A percentile compares a stretch with the other conserved stretches of the same genome.
These are phyloP conservation scores for Cyberlindnera saturnus DNA, from an alignment of 805 yeast genomes.

Conservation along the genomic window DNA sequence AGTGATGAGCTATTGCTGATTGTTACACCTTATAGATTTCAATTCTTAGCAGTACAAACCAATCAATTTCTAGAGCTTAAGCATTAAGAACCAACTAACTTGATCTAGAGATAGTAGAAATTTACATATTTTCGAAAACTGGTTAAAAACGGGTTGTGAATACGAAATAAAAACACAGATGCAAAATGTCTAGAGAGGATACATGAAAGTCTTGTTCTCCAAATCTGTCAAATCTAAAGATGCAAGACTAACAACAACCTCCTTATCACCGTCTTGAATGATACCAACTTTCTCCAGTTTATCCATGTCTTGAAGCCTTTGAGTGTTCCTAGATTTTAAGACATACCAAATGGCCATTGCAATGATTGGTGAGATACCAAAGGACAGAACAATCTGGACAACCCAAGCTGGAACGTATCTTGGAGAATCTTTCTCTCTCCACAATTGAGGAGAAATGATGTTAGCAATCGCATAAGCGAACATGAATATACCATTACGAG, in stretches of 20 bases:
- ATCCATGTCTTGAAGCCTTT: slow-evolving; percentile 26
- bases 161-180: not conserved
- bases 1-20: too few relatives aligned
- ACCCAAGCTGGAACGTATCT: slow-evolving; percentile 43
- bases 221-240: slow-evolving; percentile 45
- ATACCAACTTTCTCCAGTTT: slow-evolving; percentile 23
- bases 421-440: slow-evolving; percentile 44
- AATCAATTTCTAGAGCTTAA: too few relatives aligned
- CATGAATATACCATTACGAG: slow-evolving; percentile 40
- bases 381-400: slow-evolving; percentile 50
- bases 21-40: too few relatives aligned
- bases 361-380: slow-evolving; percentile 38
- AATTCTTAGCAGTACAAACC: too few relatives aligned
- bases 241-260: slow-evolving; percentile 34
- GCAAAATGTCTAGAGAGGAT: slow-evolving; percentile 30
- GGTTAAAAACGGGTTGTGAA: not conserved
- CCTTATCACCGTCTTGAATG: slow-evolving; percentile 26
- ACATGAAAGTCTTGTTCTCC: slow-evolving; percentile 44
- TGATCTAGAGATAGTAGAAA: too few relatives aligned
- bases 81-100: too few relatives aligned
- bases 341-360: slow-evolving; percentile 39
- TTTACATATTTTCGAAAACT: not conserved
- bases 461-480: slow-evolving; percentile 43
- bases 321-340: slow-evolving; percentile 37
- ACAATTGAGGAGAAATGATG: slow-evolving; percentile 50